Base-by-base conservation (phyloP, 1,284 basidiomycete genomes). In the Takashimella koratensis region DNA sequence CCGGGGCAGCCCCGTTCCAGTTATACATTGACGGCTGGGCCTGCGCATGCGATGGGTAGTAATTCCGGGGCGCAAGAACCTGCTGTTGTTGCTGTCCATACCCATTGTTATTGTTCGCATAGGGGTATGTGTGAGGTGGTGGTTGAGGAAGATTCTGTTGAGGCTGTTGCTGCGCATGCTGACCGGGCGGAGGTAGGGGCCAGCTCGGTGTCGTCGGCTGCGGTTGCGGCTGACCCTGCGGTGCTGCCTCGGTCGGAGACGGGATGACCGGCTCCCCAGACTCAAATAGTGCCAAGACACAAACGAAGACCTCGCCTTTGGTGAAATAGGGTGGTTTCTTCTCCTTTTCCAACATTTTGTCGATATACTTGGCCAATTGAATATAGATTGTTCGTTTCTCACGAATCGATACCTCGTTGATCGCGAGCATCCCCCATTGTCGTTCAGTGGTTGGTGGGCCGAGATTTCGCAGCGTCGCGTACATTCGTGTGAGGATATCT, bases 401-500 rank as follows among this genome's bases (percentile, higher is more conserved):
- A 10, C 42, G 36, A 1, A 27, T 20, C 1, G 60, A 46, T 2
- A 64, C 4, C 46, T 69, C 64, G 10, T 55, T 58, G 13, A 69
- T 25, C 11, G 48, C 61, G 42, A 69, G 60, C n/a, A 42, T 53
- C 2, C 49, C 64, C 67, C 67, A 69, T 22, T 8, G 26, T 45
- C 6, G 30, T 39, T 6, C 60, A 23, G 16, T 56, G 45, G 11
- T 36, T 39, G 3, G 27, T 26, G 4, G 23, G 2, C 45, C 49
- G 16, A 64, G 48, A 24, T 66, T 53, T 8, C 43, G 23, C 21
- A 67, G 30, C 11, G 60, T 46, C 5, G 50, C 49, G 25, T 57
- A 67, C 5, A 70, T 47, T 63, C 64, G 65, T 41, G 62, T 56
- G 5, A 64, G 23, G 30, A 66, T 54, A 13, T 62, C 49, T 42